Evolutionary conservation across 305 asterid genomes (phyloP).

Genomic region (Nicotiana rustica): DNA sequence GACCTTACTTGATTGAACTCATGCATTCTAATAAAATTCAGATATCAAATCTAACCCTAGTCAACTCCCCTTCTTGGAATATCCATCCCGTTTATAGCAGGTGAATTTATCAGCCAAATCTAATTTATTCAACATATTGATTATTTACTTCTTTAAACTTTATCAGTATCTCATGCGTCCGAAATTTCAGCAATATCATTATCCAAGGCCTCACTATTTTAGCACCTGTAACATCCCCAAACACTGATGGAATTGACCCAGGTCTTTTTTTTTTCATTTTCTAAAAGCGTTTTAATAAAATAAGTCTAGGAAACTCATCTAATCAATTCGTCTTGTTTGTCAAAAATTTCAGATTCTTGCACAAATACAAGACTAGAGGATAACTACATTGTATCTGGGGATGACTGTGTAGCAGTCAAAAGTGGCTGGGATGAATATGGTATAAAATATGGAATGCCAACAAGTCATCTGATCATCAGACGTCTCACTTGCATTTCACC

Average conservation of each 20-base stretch:
- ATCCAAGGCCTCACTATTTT: conserved; percentile 81
- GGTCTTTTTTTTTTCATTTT: conserved; percentile 39
- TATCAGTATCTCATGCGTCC: not conserved
- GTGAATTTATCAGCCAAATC: conserved; percentile 42
- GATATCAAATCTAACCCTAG: conserved; percentile 72
- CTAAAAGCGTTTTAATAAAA: not conserved
- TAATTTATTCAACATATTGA: not conserved
- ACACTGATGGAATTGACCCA: conserved; percentile 89
- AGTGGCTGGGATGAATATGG: conserved; percentile 99
- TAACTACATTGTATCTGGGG: conserved; percentile 82
- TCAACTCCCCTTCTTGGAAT: conserved; percentile 94
- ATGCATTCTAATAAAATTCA: conserved; percentile 84
- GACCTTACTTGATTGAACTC: conserved; percentile 86
- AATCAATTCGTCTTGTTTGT: not conserved
- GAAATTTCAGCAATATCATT: conserved; percentile 67
- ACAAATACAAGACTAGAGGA: conserved; percentile 83
- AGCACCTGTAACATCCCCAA: conserved; percentile 90
- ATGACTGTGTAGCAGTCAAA: conserved; percentile 85
- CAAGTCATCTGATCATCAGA: conserved; percentile 66
- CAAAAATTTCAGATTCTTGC: conserved; percentile 70
- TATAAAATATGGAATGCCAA: conserved; percentile 81
- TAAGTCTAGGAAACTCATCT: not conserved
- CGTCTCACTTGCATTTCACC: conserved; percentile 93
- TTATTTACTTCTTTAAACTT: not conserved
- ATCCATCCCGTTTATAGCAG: conserved; percentile 94